Evolutionary conservation across 1,139 yeast genomes (phyloP), one percentile per base, ranked within the genome.

Genomic region (Pichia sp.): DNA sequence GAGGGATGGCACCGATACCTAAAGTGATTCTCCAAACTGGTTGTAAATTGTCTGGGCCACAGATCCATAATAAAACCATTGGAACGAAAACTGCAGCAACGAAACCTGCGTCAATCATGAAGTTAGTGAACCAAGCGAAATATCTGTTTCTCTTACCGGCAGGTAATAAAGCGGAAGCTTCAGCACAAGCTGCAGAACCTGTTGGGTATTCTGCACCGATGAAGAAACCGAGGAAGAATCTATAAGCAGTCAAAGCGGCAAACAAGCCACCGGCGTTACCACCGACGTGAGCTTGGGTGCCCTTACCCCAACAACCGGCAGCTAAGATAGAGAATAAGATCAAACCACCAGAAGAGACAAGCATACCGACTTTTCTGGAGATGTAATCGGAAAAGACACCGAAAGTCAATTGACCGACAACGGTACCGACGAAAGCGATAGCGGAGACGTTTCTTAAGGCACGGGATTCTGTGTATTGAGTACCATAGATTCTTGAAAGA

Each of bases 1-100:
- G 98, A 37, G 94, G 91, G 49, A 91, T 77, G n/a, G 90, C 96
- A 64, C 98, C 98, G 31, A 91, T 69, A 36, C 95, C 97, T 41
- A 91, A 72, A n/a, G 96, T 81, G 47, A 90, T 69, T 72, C 98
- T 82, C 98, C 98, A 91, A 36, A 91, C 89, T 3, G 88, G 85
- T 39, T 80, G 79, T 65, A 90, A 75, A 63, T 88, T 87, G 40
- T 81, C 67, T 28, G 75, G 72, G 40, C 83, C 72, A 67, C 85
- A 89, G 55, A 91, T 91, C 91, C 95, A 86, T 50, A 89, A 73
- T 55, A 88, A 67, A 28, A 91, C 89, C 75, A 89, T 75, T 38
- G 97, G 96, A 15, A 88, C 95, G 62, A 91, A 86, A 2, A 96
- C 77, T 44, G 91, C 75, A 31, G 83, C 73, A 35, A 91, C 96